These are phyloP conservation scores for Boehmeria nivea DNA, from an alignment of 306 rosid species.

Conservation along the genomic window DNA sequence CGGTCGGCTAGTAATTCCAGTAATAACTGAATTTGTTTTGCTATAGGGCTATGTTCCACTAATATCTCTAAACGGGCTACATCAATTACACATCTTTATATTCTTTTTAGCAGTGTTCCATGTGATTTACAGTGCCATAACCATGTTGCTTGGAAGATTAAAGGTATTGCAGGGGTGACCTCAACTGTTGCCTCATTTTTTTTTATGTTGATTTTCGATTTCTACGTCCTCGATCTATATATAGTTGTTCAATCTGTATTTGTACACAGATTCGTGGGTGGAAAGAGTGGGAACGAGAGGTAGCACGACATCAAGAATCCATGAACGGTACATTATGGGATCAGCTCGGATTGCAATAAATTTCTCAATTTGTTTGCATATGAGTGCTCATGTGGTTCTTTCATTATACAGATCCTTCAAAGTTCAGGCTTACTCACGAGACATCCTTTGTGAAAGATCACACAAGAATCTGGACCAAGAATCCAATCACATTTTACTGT, in stretches of 20 bases:
- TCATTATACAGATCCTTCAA: constrained; percentile 57
- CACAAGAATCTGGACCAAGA: constrained; percentile 68
- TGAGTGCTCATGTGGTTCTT: background rate
- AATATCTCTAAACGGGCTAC: constrained; percentile 67
- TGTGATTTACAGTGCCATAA: constrained; percentile 70
- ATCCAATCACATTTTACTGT: constrained; percentile 60
- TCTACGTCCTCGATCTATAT: too few species aligned
- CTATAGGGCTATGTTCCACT: constrained; percentile 63
- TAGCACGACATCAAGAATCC: constrained; percentile 39
- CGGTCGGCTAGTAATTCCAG: too few species aligned
- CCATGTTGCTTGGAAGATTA: constrained; percentile 82
- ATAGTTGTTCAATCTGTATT: background rate
- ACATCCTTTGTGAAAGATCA: constrained; percentile 83
- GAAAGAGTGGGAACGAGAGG: constrained; percentile 74
- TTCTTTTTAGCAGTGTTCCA: constrained; percentile 88
- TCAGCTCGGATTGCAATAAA: background rate
- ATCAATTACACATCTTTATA: constrained; percentile 91
- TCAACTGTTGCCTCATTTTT: too few species aligned
- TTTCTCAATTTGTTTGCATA: background rate
- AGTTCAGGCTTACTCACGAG: constrained; percentile 92
- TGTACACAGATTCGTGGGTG: constrained; percentile 60
- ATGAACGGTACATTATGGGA: constrained; percentile 50
- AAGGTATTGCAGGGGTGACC: constrained; percentile 52
- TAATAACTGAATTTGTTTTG: constrained; percentile 4
- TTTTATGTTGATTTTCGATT: background rate